Conservation (phyloP, 2,329 filamentous ascomycete species). For the Diaporthe helianthi region DNA sequence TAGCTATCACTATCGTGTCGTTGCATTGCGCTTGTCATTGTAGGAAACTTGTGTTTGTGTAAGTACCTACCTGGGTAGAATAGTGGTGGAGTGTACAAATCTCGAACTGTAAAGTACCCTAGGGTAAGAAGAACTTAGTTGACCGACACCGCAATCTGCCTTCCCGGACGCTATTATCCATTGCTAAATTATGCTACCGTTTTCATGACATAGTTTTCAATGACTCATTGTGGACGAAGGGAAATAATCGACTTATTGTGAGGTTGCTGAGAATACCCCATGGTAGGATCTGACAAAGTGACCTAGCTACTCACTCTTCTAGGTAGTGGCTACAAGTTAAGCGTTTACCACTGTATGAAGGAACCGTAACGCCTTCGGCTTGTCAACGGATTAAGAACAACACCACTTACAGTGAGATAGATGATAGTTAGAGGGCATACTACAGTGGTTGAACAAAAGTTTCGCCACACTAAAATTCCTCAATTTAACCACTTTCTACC, state of each 20-base stretch:
- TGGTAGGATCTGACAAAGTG: not conserved
- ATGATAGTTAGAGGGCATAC: no score
- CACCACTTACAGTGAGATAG: no score
- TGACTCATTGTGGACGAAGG: not conserved
- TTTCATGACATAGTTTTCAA: not conserved
- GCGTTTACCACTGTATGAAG: no score
- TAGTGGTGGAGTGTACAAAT: not conserved
- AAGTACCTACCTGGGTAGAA: no score
- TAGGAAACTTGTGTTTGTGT: not conserved
- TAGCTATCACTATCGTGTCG: no score
- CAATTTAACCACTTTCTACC: no score
- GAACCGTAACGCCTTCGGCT: no score
- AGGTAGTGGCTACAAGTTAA: no score
- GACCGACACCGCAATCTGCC: not conserved
- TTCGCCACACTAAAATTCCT: no score
- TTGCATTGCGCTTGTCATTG: not conserved
- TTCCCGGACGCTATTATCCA: not conserved
- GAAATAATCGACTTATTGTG: not conserved
- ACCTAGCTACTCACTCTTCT: no score
- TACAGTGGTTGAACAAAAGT: no score
- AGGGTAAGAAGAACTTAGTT: not conserved
- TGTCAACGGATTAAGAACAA: no score
- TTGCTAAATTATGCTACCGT: not conserved
- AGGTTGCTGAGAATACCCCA: not conserved
- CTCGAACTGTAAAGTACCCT: not conserved